phyloP scores from a whole-genome alignment of 208 protist species.

The Tetramitus jugosus region DNA sequence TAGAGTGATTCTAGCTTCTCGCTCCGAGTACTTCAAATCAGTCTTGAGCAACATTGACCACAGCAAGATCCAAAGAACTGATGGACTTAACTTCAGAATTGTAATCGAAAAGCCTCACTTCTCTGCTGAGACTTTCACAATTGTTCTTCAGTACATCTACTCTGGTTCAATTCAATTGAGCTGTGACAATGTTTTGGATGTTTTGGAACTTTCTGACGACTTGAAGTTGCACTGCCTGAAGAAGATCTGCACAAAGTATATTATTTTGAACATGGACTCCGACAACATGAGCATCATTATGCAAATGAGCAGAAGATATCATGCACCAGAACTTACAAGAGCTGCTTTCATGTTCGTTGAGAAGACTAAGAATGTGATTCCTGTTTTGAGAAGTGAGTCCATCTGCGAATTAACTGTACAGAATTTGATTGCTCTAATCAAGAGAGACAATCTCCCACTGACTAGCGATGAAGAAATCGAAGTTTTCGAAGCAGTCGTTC shows the following conservation, averaged over 20 bases:
- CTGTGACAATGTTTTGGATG: slow-evolving; percentile 11
- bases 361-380: not conserved
- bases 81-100: too few species aligned
- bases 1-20: not conserved
- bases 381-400: not conserved
- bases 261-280: not conserved
- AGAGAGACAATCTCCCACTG: not conserved
- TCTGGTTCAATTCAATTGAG: slow-evolving; percentile 1
- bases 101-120: not conserved
- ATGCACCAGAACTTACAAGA: not conserved
- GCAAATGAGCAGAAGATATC: not conserved
- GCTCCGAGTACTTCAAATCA: not conserved
- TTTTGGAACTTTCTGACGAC: not conserved
- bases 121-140: not conserved
- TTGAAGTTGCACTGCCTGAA: not conserved
- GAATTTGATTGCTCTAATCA: not conserved
- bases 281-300: not conserved
- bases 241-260: not conserved
- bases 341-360: not conserved
- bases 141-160: slow-evolving; percentile 3
- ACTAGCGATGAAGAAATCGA: not conserved
- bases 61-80: not conserved
- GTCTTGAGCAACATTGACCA: not conserved
- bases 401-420: not conserved
- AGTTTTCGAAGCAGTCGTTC: not conserved